Evolutionary conservation across 2,329 filamentous ascomycete species (phyloP), one percentile per base, ranked within the genome.

Genomic region (Ophiocordyceps sinensis): DNA sequence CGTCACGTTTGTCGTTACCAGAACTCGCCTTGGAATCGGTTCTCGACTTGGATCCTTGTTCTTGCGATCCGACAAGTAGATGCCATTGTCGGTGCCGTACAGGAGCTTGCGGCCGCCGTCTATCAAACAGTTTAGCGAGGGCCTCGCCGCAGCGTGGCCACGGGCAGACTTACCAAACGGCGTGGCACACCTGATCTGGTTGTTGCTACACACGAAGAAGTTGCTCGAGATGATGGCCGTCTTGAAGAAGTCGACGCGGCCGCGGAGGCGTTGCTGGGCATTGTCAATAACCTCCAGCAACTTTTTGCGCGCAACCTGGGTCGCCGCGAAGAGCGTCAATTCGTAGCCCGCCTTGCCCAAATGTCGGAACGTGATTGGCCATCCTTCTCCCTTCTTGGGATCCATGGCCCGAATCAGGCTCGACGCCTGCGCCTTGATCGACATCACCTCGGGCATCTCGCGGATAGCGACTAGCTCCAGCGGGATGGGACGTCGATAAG

Each of bases 391-490:
- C 51, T 74, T 75, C 56, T 73, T 77, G 49, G 81, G 74, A 37
- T 71, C 68, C 3, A 73, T 64, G 40, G 68, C 65, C 30, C 73
- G 69, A 36, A 93, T 76, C 53, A 96, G 68, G 58, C 86, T 89
- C 3, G 87, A 91, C 1, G 89, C 93, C 13, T 29, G 86, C 70
- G 21, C 87, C 87, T 38, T 80, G 63, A 47, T 79, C 3, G 88
- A 88, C 35, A 94, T 85, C 28, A 96, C 80, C 57, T 95, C 87
- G 41, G 96, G 89, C 89, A 98, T 96, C 57, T 96, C 89, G 41
- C 83, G 81, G 50, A 98, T 96, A 21, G 91, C 80, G 14, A 98
- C 71, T 7, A 98, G 71, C 58, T 98, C 91, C 28, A 98, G 67
- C 13, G 91, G 91, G 49, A 98, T 98, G 1, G 91, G 91, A 47